Conservation (phyloP, 495 filamentous ascomycete species). For the Filosporella fistucella region DNA sequence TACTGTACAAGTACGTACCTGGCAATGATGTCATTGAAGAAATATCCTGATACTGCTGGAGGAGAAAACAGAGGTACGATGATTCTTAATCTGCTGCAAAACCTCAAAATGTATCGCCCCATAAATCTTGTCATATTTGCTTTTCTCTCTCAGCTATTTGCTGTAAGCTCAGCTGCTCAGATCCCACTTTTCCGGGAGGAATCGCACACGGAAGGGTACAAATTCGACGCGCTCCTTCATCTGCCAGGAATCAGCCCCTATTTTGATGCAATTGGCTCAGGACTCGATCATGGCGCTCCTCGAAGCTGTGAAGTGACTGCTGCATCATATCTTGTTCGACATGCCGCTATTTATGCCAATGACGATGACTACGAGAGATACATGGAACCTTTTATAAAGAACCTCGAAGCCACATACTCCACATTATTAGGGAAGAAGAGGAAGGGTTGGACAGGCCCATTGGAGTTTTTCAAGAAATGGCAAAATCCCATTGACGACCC, state of each 20-base stretch:
- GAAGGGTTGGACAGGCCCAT: conserved; percentile 18
- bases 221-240: conserved; percentile 19
- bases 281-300: conserved; percentile 13
- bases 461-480: conserved; percentile 17
- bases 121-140: neutral
- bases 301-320: conserved; percentile 9
- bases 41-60: too few relatives aligned
- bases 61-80: too few relatives aligned
- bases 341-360: conserved; percentile 22
- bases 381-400: conserved; percentile 17
- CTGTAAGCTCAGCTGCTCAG: neutral
- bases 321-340: conserved; percentile 19
- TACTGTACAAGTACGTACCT: too few relatives aligned
- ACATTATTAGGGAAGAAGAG: conserved; percentile 5
- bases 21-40: too few relatives aligned
- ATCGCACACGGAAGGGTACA: conserved; percentile 19
- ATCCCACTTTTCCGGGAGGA: conserved; percentile 10
- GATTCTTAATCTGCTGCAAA: too few relatives aligned
- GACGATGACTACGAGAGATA: conserved; percentile 19
- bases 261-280: conserved; percentile 18
- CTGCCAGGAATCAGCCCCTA: conserved; percentile 19
- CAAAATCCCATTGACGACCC: conserved; percentile 20
- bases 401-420: conserved; percentile 14
- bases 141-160: neutral
- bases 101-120: neutral